Evolutionary conservation across 2,329 filamentous ascomycete species (phyloP).

Genomic region (Colletotrichum sojae): DNA sequence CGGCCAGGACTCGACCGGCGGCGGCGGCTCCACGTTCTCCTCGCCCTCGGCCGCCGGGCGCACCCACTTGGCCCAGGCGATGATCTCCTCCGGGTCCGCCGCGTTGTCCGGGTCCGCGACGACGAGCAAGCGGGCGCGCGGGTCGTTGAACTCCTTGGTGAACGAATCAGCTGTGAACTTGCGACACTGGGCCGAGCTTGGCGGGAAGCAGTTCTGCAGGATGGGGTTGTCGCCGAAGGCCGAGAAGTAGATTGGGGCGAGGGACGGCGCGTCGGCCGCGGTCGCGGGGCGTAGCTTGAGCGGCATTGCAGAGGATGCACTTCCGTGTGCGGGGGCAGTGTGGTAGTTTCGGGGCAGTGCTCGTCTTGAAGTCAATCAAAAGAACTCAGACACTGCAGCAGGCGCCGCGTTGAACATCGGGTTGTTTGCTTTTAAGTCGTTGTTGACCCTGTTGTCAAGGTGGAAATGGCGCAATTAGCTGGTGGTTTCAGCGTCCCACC

Average conservation of each 20-base stretch:
- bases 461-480: constrained; percentile 3
- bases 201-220: constrained; percentile 54
- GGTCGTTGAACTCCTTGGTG: constrained; percentile 56
- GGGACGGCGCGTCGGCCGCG: constrained; percentile 54
- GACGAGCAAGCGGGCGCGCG: constrained; percentile 56
- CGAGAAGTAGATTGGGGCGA: constrained; percentile 60
- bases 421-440: no score
- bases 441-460: neutral
- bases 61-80: constrained; percentile 66
- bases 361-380: neutral
- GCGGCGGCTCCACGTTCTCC: constrained; percentile 44
- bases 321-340: neutral
- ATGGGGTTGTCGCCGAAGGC: constrained; percentile 59
- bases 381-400: neutral
- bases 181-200: constrained; percentile 37
- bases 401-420: no score
- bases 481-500: neutral
- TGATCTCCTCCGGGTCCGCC: constrained; percentile 44
- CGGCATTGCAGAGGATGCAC: constrained; percentile 40
- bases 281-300: constrained; percentile 55
- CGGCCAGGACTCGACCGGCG: constrained; percentile 53
- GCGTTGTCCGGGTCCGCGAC: constrained; percentile 51
- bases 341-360: neutral
- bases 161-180: constrained; percentile 41
- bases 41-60: constrained; percentile 46